Base-by-base conservation (phyloP, 1,284 basidiomycete species). In the Puccinia coronata region DNA sequence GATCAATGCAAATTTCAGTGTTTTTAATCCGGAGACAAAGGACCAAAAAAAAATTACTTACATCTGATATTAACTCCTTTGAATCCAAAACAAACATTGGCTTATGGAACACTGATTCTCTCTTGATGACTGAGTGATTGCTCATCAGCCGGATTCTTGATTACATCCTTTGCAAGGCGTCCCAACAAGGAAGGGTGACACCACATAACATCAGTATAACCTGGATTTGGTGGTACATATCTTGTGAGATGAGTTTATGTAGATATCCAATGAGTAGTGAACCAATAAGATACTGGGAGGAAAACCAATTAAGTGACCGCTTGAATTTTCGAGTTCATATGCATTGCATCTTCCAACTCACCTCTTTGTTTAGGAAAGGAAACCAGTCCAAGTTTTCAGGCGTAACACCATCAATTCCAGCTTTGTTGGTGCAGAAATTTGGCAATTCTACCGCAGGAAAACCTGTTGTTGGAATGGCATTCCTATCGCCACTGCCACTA, bases 61-160 rank as follows among this genome's bases (percentile, higher is more conserved):
- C 65, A 69, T 69, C n/a, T 47, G 16, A n/a, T 3, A 69, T 47
- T n/a, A 69, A 25, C 25, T 69, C 65, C 25, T 25, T 69, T 41
- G 65, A 20, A 47, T 41, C 23, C 16, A 69, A 14, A 18, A 16
- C 36, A 69, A 69, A 69, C 11, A 41, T 20, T n/a, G 43, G 39
- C 25, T 69, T 8, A n/a, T 41, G 39, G 12, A 49, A 43, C 6
- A 49, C 23, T 41, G 65, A n/a, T 25, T 41, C 41, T n/a, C 25
- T 25, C 25, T 69, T 23, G 12, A 43, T 23, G 8, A 69, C 47
- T n/a, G 39, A 12, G 2, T 25, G 25, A 28, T 41, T n/a, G 39
- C 14, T 69, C n/a, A 69, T 16, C 12, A 16, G 31, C 9, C 65
- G 23, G 25, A 69, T 69, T 25, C 25, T 69, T 18, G 1, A 2